Evolutionary conservation across 441 rosid species (phyloP), one percentile per base, ranked within the genome.

Genomic region (Jatropha multifida): DNA sequence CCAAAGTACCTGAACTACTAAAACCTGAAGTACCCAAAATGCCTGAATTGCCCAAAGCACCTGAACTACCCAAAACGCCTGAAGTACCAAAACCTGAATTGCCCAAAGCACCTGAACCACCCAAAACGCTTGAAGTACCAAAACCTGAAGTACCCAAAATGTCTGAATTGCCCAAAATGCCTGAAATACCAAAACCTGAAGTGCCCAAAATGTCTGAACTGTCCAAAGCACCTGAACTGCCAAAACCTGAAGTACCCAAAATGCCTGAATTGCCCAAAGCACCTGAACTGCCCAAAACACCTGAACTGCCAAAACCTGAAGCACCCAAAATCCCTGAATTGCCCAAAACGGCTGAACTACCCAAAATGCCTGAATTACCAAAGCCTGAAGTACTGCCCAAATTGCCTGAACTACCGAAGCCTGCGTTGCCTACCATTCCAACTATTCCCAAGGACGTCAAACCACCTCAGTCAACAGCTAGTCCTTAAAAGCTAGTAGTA

Each of bases 201-300:
- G 2, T 54, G 32, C 73, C 77, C 1, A 40, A 76, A 13, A 0
- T 59, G 4, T 62, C 77, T 11, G 82, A 80, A 52, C 6, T 82
- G 20, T 78, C 63, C 0, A 82, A 44, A 44, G 9, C 10, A 8
- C 48, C 48, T 1, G 48, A 44, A 6, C 80, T 83, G 2, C 78
- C 71, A 0, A 83, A 83, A 18, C 84, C 78, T 0, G 81, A 79
- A 27, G 3, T 83, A 18, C 85, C 87, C 0, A 61, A 72, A 49
- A 0, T 37, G 0, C 61, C 4, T 60, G 17, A 51, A 4, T 4
- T 51, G 15, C 55, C 55, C 2, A 51, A 51, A 27, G 1, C 32
- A 14, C 55, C 17, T 51, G 55, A 51, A 51, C 0, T 44, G 0
- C 8, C 48, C 48, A 3, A 44, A 44, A 0, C 9, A 18, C 18